phyloP scores from a whole-genome alignment of 495 filamentous ascomycete species.

The Penicillium argentinense region DNA sequence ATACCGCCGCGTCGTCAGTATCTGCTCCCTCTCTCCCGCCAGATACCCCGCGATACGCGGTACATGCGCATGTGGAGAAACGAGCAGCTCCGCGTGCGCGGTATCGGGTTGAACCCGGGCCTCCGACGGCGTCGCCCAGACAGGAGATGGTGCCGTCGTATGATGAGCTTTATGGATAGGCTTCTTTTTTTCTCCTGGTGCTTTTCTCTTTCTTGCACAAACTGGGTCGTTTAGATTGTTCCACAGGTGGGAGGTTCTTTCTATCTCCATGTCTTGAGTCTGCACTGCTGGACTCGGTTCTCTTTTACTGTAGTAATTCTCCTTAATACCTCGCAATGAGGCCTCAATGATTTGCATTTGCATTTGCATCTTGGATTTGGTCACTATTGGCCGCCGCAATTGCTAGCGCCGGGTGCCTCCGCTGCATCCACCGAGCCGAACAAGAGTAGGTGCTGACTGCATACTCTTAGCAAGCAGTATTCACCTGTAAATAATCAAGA shows the following conservation, averaged over 20 bases:
- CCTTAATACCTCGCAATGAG: neutral
- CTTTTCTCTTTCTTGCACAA: constrained; percentile 5
- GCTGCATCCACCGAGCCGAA: too few relatives aligned
- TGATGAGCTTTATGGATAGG: constrained; percentile 46
- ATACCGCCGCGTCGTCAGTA: constrained; percentile 31
- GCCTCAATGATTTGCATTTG: constrained; percentile 3
- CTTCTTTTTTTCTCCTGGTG: constrained; percentile 2
- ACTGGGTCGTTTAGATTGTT: too few relatives aligned
- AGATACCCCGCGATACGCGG: constrained; percentile 27
- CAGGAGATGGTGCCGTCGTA: constrained; percentile 46
- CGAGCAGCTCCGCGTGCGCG: constrained; percentile 23
- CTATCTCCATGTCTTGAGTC: too few relatives aligned
- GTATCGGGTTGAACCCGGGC: constrained; percentile 19
- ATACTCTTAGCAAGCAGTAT: too few relatives aligned
- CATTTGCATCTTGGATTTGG: neutral
- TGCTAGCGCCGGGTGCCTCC: constrained; percentile 2
- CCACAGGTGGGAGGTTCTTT: too few relatives aligned
- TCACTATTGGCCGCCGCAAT: constrained; percentile 1
- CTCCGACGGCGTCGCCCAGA: constrained; percentile 3
- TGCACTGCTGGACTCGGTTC: too few relatives aligned
- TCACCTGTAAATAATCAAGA: too few relatives aligned
- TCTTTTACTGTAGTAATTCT: too few relatives aligned
- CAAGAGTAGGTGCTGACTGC: too few relatives aligned
- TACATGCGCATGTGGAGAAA: constrained; percentile 26
- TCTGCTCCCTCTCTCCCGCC: constrained; percentile 32